Conservation (phyloP, 768 basidiomycete genomes). For the Leucocoprinus birnbaumii region DNA sequence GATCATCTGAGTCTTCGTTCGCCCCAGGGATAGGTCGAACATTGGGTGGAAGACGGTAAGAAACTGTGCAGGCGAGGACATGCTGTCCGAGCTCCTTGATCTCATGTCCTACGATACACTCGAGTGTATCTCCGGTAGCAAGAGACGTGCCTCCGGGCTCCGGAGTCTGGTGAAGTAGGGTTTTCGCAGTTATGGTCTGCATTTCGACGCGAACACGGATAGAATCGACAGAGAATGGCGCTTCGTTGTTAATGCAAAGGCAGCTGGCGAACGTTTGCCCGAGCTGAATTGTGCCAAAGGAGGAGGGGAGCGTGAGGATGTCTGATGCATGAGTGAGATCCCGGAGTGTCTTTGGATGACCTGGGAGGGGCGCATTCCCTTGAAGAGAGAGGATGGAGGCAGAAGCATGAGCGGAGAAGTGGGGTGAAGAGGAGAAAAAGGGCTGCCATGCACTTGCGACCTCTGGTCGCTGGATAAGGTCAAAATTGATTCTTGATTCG, state of each 20-base stretch:
- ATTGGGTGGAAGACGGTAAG: conserved; percentile 71
- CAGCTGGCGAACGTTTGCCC: conserved; percentile 87
- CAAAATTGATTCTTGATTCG: conserved; percentile 11
- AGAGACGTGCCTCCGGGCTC: conserved; percentile 43
- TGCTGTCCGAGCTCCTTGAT: conserved; percentile 94
- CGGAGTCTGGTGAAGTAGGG: conserved; percentile 60
- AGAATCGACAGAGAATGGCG: conserved; percentile 56
- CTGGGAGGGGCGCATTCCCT: conserved; percentile 63
- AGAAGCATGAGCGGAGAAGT: conserved; percentile 78
- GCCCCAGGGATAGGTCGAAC: conserved; percentile 47
- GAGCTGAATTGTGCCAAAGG: conserved; percentile 85
- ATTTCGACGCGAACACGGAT: conserved; percentile 77
- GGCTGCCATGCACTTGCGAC: conserved; percentile 80
- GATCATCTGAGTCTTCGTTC: conserved; percentile 49
- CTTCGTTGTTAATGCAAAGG: conserved; percentile 81
- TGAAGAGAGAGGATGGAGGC: conserved; percentile 77
- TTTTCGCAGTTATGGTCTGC: conserved; percentile 74
- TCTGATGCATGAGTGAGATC: conserved; percentile 80
- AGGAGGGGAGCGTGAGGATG: conserved; percentile 74
- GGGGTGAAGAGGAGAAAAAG: conserved; percentile 76
- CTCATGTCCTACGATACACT: conserved; percentile 76
- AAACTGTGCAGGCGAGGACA: conserved; percentile 81
- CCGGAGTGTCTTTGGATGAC: conserved; percentile 80
- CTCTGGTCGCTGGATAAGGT: conserved; percentile 57
- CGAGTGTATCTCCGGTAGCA: conserved; percentile 54